Conservation (phyloP, 176 grass and related monocot genomes). For the Cenchrus americanus region DNA sequence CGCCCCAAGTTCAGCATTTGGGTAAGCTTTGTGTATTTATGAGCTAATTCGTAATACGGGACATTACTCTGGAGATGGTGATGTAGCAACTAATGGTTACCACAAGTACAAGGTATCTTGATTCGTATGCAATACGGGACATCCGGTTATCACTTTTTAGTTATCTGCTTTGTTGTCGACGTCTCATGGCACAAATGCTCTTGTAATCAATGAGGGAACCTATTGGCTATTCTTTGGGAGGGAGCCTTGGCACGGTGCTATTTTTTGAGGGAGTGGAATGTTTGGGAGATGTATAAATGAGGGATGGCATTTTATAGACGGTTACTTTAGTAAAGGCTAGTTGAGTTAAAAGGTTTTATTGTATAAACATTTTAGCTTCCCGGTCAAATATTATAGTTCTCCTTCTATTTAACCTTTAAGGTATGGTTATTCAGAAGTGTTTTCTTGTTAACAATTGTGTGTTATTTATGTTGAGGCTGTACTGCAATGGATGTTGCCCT, state of each 20-base stretch:
- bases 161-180: background rate
- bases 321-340: background rate
- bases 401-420: background rate
- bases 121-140: no score
- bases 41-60: conserved; percentile 21
- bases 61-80: conserved; percentile 13
- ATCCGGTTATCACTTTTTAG: background rate
- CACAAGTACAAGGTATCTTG: conserved; percentile 56
- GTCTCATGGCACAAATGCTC: background rate
- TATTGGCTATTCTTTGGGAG: background rate
- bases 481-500: background rate
- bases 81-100: conserved; percentile 53
- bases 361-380: background rate
- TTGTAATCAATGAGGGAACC: background rate
- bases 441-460: background rate
- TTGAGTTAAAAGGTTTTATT: background rate
- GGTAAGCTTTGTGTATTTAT: background rate
- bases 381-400: background rate
- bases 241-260: background rate
- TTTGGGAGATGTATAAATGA: background rate
- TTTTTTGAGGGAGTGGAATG: background rate
- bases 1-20: background rate
- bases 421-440: background rate
- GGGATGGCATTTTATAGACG: background rate
- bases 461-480: background rate